These are phyloP conservation scores for Pueraria montana DNA, from an alignment of 306 rosid genomes.

Conservation along the genomic window DNA sequence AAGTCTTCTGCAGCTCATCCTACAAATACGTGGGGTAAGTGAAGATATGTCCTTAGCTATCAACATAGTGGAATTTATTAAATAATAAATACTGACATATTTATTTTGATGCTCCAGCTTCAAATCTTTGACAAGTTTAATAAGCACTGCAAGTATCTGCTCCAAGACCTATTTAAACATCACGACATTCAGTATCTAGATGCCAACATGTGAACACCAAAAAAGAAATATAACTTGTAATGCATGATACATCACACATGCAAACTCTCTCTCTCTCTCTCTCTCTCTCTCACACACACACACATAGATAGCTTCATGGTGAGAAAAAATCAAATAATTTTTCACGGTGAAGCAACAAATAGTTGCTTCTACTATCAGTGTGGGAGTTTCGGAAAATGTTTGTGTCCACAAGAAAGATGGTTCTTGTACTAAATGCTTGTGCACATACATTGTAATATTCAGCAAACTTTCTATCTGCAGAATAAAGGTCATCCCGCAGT, in stretches of 20 bases:
- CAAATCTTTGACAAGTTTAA: conserved; percentile 92
- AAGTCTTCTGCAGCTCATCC: conserved; percentile 90
- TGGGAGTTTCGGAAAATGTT: conserved; percentile 6
- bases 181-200: conserved; percentile 28
- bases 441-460: conserved; percentile 82
- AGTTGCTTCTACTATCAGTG: neutral
- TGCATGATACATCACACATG: conserved; percentile 12
- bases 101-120: conserved; percentile 94
- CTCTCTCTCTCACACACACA: neutral
- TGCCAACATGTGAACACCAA: conserved; percentile 14
- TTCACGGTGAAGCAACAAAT: too few relatives aligned
- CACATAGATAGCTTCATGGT: neutral
- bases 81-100: conserved; percentile 62
- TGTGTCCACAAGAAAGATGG: conserved; percentile 37
- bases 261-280: conserved; percentile 36
- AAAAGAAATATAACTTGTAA: conserved; percentile 36
- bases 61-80: conserved; percentile 33
- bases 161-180: conserved; percentile 76
- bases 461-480: conserved; percentile 90
- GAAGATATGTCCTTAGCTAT: conserved; percentile 33
- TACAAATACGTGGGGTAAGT: conserved; percentile 45
- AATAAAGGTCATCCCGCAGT: conserved; percentile 81
- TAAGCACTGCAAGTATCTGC: conserved; percentile 92
- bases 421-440: conserved; percentile 40
- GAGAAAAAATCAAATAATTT: too few relatives aligned